Evolutionary conservation across 495 filamentous ascomycete species (phyloP), one percentile per base, ranked within the genome.

Genomic region (Friedmanniomyces simplex): DNA sequence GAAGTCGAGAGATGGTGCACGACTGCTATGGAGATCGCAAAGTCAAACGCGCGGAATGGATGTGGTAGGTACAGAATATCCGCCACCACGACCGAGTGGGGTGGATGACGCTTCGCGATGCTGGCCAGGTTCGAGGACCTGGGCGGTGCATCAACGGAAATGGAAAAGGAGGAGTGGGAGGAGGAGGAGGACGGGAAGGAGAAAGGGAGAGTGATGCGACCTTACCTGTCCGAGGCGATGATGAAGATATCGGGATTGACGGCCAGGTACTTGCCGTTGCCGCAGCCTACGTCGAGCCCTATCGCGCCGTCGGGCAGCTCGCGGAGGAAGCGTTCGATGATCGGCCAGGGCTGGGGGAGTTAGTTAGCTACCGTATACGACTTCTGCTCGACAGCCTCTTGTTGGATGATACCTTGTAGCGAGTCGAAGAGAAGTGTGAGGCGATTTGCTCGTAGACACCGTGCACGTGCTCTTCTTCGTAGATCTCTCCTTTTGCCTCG

Each of bases 381-480:
- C 22, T n/a, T n/a, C n/a, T n/a, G n/a, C n/a, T n/a, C n/a, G n/a
- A n/a, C n/a, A n/a, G n/a, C n/a, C n/a, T n/a, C n/a, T n/a, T n/a
- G n/a, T n/a, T n/a, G n/a, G n/a, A n/a, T 43, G 39, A 6, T 64
- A 85, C 83, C 77, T 96, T 96, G 78, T 96, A 91, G 50, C 93
- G 82, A 21, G 93, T 98, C 12, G 88, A 82, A 14, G 91, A 96
- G 73, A 98, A 98, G 73, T 97, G 93, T 14, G 82, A 76, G 14
- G 93, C 93, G 66, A 98, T 98, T 60, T 91, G 80, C 68, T 96
- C 87, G 73, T 98, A 98, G 55, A 98, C 87, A 60, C 80, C 74
- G 71, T 98, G 93, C 54, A 98, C 93, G 72, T 96, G 85, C 59
- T 84, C 70, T 47, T 82, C 77, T 71, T 98, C 93, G 69, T 95